Conservation (phyloP, 116 monocot species). For the Cymodocea nodosa region DNA sequence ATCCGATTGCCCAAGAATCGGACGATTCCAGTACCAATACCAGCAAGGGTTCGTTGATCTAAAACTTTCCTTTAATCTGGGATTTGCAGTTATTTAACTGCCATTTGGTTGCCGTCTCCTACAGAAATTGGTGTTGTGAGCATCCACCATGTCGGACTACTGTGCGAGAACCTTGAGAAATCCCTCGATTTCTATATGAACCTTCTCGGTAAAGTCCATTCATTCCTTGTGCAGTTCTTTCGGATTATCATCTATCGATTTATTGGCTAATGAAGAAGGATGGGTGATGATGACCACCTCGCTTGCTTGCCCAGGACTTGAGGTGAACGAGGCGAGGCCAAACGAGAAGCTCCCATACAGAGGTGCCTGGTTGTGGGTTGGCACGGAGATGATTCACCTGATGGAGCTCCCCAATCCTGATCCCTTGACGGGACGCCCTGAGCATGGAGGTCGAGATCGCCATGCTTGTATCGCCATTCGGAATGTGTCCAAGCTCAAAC, state of each 20-base stretch:
- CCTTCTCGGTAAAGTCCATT: constrained; percentile 47
- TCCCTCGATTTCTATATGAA: constrained; percentile 90
- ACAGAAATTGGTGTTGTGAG: constrained; percentile 77
- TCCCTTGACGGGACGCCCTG: constrained; percentile 96
- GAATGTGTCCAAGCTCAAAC: constrained; percentile 78
- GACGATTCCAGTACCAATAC: not conserved
- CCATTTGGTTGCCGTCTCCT: not conserved
- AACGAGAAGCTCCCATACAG: constrained; percentile 93
- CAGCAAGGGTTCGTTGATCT: not conserved
- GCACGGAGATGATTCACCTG: constrained; percentile 96
- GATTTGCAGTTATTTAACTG: not conserved
- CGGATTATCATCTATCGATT: not conserved
- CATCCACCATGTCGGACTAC: constrained; percentile 91
- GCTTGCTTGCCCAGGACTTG: constrained; percentile 36
- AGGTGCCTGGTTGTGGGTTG: constrained; percentile 99
- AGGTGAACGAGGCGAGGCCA: constrained; percentile 86
- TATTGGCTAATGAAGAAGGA: no score
- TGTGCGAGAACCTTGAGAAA: constrained; percentile 88
- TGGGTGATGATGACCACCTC: no score
- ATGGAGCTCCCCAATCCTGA: constrained; percentile 99
- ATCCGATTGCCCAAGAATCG: not conserved
- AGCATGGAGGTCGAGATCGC: constrained; percentile 93
- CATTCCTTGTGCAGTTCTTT: not conserved
- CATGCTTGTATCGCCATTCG: constrained; percentile 88
- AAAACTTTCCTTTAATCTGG: not conserved